Conservation (phyloP, 129 eudicot species). For the Pseudognaphalium luteoalbum region DNA sequence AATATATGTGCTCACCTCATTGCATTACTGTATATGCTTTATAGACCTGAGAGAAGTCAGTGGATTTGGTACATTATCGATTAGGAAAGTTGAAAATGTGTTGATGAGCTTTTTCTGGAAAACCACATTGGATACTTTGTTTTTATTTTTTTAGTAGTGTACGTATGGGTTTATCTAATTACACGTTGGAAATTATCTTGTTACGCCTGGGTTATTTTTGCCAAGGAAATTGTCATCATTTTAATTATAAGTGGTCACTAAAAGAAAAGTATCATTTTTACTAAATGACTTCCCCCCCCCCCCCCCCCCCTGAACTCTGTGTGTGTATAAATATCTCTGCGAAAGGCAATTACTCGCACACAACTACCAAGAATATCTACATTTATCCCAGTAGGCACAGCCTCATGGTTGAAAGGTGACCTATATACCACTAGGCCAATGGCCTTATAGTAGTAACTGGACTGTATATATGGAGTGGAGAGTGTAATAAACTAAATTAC, state of each 20-base stretch:
- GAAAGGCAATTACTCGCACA: no score
- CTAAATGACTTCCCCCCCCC: not conserved
- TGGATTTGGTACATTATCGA: slow-evolving; percentile 1
- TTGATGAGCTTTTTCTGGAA: no score
- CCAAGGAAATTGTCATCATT: not conserved
- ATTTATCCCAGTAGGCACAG: no score
- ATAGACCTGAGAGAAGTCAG: slow-evolving; percentile 7
- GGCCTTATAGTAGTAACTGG: no score
- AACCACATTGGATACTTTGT: not conserved
- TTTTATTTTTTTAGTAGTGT: not conserved
- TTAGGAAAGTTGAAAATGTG: not conserved
- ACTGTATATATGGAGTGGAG: not conserved
- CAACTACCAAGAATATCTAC: no score
- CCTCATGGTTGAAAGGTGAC: no score
- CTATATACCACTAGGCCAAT: no score
- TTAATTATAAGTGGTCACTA: not conserved
- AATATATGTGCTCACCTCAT: no score
- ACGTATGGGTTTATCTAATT: not conserved
- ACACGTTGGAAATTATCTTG: not conserved
- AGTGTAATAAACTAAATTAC: not conserved
- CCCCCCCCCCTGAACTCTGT: no score
- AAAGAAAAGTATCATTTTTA: not conserved
- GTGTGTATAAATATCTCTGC: no score
- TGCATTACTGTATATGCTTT: slow-evolving; percentile 8
- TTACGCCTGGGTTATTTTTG: not conserved